Base-by-base conservation (phyloP, 2,329 filamentous ascomycete genomes). In the Beauveria scarabaeidicola region DNA sequence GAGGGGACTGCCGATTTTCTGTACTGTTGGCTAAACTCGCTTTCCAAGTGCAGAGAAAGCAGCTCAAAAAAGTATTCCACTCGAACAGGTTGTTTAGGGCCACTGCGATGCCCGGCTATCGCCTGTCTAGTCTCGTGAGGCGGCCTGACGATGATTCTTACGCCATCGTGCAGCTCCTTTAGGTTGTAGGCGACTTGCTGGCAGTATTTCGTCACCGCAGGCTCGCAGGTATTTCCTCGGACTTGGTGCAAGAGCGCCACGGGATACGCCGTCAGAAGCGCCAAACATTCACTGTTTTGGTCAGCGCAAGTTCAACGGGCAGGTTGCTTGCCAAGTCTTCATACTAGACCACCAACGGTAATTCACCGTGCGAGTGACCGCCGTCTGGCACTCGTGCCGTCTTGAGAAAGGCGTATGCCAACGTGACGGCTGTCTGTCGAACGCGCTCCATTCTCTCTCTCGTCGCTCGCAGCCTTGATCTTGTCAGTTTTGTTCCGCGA, bases 31-130 rank as follows among this genome's bases (percentile, higher is more conserved):
- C 38, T 23, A 52, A 64, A 69, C 48, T 70, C 67, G 3, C 41
- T 58, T 40, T 69, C 66, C 1, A 70, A 59, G 2, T 66, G 51
- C 6, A 69, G 62, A 3, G 67, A 66, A 17, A 69, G 65, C 3
- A 67, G 52, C 44, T 70, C 65, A 51, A 69, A 69, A 54, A 68
- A 70, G 44, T 64, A 63, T 2, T 67, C 63, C 1, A 66, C 59
- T 1, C 55, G 46, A 3, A 29, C 54, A 7, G 59, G 62, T 3
- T 61, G 48, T 19, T 52, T 47, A 21, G 46, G 43, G 23, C 36
- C 21, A 21, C 46, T 21, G 3, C 32, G 3, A 3, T 19, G 15
- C 3, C 11, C 29, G 5, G 9, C 11, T 25, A 40, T 32, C 2
- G 21, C 25, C 10, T 61, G n/a, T 9, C 6, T 25, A 3, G 19